These are phyloP conservation scores for Pilatotrama ljubarskyi DNA, from an alignment of 768 basidiomycete species.

Conservation along the genomic window DNA sequence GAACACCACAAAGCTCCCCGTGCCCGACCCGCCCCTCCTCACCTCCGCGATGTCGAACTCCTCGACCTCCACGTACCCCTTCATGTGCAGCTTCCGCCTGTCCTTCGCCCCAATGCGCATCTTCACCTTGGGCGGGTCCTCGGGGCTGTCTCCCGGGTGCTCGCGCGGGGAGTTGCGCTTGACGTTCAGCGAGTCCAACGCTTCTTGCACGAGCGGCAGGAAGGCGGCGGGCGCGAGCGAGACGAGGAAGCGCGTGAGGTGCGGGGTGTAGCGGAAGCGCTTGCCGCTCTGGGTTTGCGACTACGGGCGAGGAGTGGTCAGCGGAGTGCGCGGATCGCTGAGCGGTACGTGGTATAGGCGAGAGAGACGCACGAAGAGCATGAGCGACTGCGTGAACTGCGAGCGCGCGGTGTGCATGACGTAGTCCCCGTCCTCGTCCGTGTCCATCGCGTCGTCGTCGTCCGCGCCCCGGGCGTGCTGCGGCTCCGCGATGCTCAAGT, in stretches of 20 bases:
- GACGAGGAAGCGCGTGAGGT: constrained; percentile 82
- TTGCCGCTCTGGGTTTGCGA: constrained; percentile 79
- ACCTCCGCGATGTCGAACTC: constrained; percentile 48
- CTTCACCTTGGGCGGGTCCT: constrained; percentile 11
- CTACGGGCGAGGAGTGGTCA: constrained; percentile 44
- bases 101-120: constrained; percentile 73
- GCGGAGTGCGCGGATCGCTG: not conserved
- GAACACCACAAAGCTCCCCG: constrained; percentile 72
- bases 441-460: constrained; percentile 33
- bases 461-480: constrained; percentile 36
- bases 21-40: constrained; percentile 1
- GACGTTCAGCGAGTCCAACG: constrained; percentile 48
- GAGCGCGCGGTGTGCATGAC: constrained; percentile 62
- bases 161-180: constrained; percentile 47
- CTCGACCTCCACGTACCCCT: constrained; percentile 77
- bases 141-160: not conserved
- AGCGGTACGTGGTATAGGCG: not conserved
- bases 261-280: constrained; percentile 61
- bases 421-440: constrained; percentile 58
- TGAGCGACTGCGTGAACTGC: constrained; percentile 78
- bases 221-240: constrained; percentile 53
- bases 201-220: constrained; percentile 53
- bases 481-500: constrained; percentile 72
- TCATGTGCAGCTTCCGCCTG: constrained; percentile 59
- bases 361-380: constrained; percentile 69